Percentiles rank a stretch among this genome's conserved stretches.
Conservation (phyloP, 2,329 filamentous ascomycete genomes). For the Akanthomyces muscarius region DNA sequence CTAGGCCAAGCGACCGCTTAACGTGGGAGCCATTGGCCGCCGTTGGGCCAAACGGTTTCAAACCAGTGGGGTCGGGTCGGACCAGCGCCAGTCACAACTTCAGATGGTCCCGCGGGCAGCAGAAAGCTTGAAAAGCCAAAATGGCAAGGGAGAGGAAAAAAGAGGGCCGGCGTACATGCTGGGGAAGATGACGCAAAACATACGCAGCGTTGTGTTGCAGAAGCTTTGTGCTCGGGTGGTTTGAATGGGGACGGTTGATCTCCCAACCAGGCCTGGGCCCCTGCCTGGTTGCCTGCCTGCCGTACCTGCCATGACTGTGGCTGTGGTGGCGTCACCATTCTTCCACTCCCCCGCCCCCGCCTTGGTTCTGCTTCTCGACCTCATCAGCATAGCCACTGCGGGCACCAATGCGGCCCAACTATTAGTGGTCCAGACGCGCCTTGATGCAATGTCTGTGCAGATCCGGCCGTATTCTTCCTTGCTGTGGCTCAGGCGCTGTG, state of each 20-base stretch:
- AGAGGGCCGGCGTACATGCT: neutral
- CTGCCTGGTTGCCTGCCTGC: too few species aligned
- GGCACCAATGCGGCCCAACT: neutral
- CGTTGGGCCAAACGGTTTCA: conserved; percentile 11
- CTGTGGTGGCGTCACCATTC: conserved; percentile 27
- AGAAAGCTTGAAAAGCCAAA: neutral
- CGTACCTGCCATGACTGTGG: conserved; percentile 17
- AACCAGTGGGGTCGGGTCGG: neutral
- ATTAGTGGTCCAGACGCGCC: neutral
- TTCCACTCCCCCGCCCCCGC: neutral
- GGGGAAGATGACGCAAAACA: conserved; percentile 16
- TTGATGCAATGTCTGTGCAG: neutral
- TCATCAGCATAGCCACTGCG: neutral
- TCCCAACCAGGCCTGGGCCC: too few species aligned
- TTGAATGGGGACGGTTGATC: too few species aligned
- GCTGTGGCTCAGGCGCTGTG: conserved; percentile 5
- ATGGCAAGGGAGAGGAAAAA: neutral
- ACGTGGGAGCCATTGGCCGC: neutral
- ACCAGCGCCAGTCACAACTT: neutral
- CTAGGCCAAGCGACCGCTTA: neutral
- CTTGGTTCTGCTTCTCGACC: conserved; percentile 12
- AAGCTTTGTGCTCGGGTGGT: neutral
- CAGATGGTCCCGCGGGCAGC: neutral
- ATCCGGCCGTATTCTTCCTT: neutral
- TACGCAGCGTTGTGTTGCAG: conserved; percentile 6